Evolutionary conservation across 2,329 filamentous ascomycete species (phyloP).

Genomic region (Neofusicoccum ribis): DNA sequence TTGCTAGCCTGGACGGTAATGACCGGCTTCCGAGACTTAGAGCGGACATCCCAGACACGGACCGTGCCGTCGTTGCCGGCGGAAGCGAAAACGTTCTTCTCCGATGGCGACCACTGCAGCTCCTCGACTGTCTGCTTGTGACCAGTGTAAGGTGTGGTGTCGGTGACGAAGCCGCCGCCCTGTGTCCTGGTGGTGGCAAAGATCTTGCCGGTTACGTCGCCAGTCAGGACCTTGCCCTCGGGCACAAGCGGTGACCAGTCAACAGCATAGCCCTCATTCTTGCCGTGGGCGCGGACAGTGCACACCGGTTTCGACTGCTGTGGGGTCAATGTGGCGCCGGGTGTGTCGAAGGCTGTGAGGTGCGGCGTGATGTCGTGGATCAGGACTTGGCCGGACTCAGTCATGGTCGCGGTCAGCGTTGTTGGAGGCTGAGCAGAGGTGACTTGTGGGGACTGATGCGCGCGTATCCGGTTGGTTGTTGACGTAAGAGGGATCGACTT

Average conservation of each 20-base stretch:
- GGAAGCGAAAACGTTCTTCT: slow-evolving; percentile 91
- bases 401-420: slow-evolving; percentile 88
- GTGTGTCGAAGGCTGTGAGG: slow-evolving; percentile 84
- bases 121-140: slow-evolving; percentile 89
- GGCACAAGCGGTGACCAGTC: slow-evolving; percentile 89
- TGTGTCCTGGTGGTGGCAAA: slow-evolving; percentile 84
- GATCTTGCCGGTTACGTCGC: slow-evolving; percentile 87
- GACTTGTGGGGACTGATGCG: slow-evolving; percentile 73
- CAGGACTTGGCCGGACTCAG: slow-evolving; percentile 81
- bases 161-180: slow-evolving; percentile 85
- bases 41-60: slow-evolving; percentile 92
- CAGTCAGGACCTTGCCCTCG: slow-evolving; percentile 82
- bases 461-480: slow-evolving; percentile 91
- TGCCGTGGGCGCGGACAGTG: slow-evolving; percentile 86
- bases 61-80: slow-evolving; percentile 92
- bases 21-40: slow-evolving; percentile 84
- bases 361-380: slow-evolving; percentile 95
- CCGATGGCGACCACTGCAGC: slow-evolving; percentile 92
- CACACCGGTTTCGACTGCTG: slow-evolving; percentile 85
- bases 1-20: slow-evolving; percentile 81
- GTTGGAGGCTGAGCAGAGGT: slow-evolving; percentile 72
- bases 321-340: slow-evolving; percentile 75
- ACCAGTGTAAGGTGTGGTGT: slow-evolving; percentile 78
- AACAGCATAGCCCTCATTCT: slow-evolving; percentile 86
- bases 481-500: slow-evolving; percentile 82